Conservation (phyloP, 345 rosid species). For the Pelargonium nanum region DNA sequence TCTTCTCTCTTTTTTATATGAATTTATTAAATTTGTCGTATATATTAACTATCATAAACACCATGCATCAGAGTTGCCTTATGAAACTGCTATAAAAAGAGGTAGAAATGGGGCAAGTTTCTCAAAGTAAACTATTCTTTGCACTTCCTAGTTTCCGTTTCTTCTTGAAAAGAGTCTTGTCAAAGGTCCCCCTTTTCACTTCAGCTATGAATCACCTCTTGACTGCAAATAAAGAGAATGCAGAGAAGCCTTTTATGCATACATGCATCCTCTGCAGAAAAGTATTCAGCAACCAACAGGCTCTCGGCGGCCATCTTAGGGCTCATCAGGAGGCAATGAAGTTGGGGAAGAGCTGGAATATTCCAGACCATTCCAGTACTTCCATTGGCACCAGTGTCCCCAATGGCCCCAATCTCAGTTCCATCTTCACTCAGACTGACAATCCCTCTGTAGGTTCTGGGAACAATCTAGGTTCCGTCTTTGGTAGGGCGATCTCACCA, state of each 20-base stretch:
- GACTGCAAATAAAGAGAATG: constrained; percentile 1
- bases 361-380: constrained; percentile 8
- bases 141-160: constrained; percentile 2
- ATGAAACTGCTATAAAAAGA: constrained; percentile 13
- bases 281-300: constrained; percentile 11
- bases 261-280: constrained; percentile 20
- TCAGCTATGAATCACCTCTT: constrained; percentile 16
- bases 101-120: constrained; percentile 9
- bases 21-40: constrained; percentile 12
- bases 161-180: constrained; percentile 4
- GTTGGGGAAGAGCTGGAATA: constrained; percentile 5
- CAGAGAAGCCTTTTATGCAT: constrained; percentile 2
- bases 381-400: constrained; percentile 1
- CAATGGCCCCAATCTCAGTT: neutral
- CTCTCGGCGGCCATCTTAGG: constrained; percentile 21
- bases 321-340: constrained; percentile 15
- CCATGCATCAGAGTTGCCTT: constrained; percentile 4
- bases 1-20: constrained; percentile 10
- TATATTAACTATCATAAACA: constrained; percentile 13
- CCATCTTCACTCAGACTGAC: constrained; percentile 7
- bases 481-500: constrained; percentile 2
- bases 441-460: constrained; percentile 3
- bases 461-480: constrained; percentile 6
- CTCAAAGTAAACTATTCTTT: constrained; percentile 6
- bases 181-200: neutral